A percentile compares a stretch with the other conserved stretches of the same genome.
Conservation (phyloP, 441 rosid genomes). For the Kokia cookei region DNA sequence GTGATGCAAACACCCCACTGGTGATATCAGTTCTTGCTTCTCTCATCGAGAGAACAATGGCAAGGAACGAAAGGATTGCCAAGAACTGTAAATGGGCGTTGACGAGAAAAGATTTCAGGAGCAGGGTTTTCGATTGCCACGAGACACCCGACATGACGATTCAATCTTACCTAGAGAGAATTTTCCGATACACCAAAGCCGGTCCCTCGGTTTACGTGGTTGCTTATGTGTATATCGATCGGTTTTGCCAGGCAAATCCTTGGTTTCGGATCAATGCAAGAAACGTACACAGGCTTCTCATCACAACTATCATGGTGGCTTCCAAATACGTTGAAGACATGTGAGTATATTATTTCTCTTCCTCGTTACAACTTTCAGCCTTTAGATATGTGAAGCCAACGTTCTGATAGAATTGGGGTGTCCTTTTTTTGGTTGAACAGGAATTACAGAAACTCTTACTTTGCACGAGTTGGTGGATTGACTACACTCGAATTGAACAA, state of each 20-base stretch:
- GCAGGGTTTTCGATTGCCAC: slow-evolving; percentile 57
- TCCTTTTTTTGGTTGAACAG: slow-evolving; percentile 24
- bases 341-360: slow-evolving; percentile 33
- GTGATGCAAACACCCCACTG: slow-evolving; percentile 51
- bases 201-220: slow-evolving; percentile 87
- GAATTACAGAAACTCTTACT: slow-evolving; percentile 77
- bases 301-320: slow-evolving; percentile 85
- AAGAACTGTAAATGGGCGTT: slow-evolving; percentile 35
- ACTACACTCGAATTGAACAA: slow-evolving; percentile 58
- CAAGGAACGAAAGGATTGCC: slow-evolving; percentile 58
- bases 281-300: slow-evolving; percentile 75
- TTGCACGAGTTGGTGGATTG: slow-evolving; percentile 82
- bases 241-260: slow-evolving; percentile 74
- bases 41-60: slow-evolving; percentile 58
- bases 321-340: slow-evolving; percentile 87
- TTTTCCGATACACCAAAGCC: slow-evolving; percentile 70
- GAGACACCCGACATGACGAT: slow-evolving; percentile 82
- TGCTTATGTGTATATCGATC: slow-evolving; percentile 79
- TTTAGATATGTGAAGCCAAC: too few species aligned
- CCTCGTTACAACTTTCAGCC: too few species aligned
- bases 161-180: slow-evolving; percentile 77
- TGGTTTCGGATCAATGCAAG: slow-evolving; percentile 55
- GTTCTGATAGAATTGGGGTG: neutral
- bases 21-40: slow-evolving; percentile 79
- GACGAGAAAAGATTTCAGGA: slow-evolving; percentile 23